These are phyloP conservation scores for Diutina catenulata DNA, from an alignment of 1,139 yeast species.

Conservation along the genomic window DNA sequence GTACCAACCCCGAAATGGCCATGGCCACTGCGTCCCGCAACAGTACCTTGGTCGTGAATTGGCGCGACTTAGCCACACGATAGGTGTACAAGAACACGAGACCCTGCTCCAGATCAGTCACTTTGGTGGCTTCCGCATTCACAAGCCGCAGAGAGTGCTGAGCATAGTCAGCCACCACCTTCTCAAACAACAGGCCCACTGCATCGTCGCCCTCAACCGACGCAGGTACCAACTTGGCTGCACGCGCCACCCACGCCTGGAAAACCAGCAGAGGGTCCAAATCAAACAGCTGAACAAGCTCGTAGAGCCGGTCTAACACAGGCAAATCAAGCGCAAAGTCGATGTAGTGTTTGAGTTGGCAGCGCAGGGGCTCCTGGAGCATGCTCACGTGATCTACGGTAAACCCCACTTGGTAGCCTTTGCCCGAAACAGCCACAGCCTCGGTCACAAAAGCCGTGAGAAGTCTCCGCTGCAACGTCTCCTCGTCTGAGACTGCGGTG, in stretches of 20 bases:
- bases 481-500: conserved; percentile 31
- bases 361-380: conserved; percentile 11
- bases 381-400: conserved; percentile 16
- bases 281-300: conserved; percentile 52
- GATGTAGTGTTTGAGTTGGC: conserved; percentile 9
- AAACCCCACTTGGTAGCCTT: conserved; percentile 12
- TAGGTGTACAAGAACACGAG: conserved; percentile 19
- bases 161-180: conserved; percentile 24
- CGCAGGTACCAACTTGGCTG: not conserved
- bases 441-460: conserved; percentile 12
- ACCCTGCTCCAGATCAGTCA: conserved; percentile 23
- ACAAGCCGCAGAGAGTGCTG: conserved; percentile 16
- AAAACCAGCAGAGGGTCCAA: conserved; percentile 38
- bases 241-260: conserved; percentile 10
- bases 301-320: conserved; percentile 33
- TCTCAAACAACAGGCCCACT: conserved; percentile 23
- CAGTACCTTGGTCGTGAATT: conserved; percentile 12
- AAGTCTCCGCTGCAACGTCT: conserved; percentile 36
- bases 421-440: not conserved
- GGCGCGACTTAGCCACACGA: conserved; percentile 11
- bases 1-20: conserved; percentile 23
- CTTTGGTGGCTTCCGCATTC: conserved; percentile 15
- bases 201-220: conserved; percentile 10
- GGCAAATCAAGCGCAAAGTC: conserved; percentile 12
- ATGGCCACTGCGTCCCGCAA: conserved; percentile 24